A percentile compares a stretch with the other conserved stretches of the same genome.
These are phyloP conservation scores for Chalaropsis thielavioides DNA, from an alignment of 2,329 filamentous ascomycete species.

Conservation along the genomic window DNA sequence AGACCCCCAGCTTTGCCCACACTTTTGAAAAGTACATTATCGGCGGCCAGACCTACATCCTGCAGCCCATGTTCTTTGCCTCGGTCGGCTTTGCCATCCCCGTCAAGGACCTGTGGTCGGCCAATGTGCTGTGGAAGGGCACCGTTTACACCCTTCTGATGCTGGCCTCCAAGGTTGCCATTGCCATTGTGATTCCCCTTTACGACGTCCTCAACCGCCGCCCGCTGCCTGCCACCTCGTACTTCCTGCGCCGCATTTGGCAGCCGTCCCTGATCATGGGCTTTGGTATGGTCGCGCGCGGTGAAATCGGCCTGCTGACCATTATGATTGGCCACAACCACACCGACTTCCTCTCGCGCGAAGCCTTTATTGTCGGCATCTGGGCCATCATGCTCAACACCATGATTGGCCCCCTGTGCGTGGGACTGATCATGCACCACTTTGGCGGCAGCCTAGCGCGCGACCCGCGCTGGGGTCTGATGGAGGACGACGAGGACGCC, in stretches of 20 bases:
- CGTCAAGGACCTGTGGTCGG: conserved; percentile 39
- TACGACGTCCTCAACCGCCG: conserved; percentile 24
- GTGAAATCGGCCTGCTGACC: conserved; percentile 48
- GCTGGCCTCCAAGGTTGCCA: conserved; percentile 29
- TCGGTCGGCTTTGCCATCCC: conserved; percentile 47
- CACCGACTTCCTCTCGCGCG: conserved; percentile 36
- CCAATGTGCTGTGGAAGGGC: conserved; percentile 39
- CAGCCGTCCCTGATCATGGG: conserved; percentile 42
- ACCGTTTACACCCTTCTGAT: conserved; percentile 43
- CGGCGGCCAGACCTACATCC: conserved; percentile 29
- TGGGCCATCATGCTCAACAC: conserved; percentile 45
- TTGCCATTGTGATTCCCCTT: conserved; percentile 20
- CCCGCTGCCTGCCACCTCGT: background rate
- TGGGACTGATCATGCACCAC: conserved; percentile 32
- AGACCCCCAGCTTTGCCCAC: conserved; percentile 27
- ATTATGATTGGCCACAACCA: conserved; percentile 22
- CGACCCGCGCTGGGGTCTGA: conserved; percentile 14
- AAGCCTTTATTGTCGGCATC: conserved; percentile 38
- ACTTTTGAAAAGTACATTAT: conserved; percentile 28
- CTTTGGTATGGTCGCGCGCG: conserved; percentile 44
- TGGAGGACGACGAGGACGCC: background rate
- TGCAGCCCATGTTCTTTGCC: conserved; percentile 46
- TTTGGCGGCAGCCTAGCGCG: conserved; percentile 2
- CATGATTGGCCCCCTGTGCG: conserved; percentile 37
- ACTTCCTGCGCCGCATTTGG: conserved; percentile 22